Conservation (phyloP, 805 yeast species). For the Osmozyma mogii region DNA sequence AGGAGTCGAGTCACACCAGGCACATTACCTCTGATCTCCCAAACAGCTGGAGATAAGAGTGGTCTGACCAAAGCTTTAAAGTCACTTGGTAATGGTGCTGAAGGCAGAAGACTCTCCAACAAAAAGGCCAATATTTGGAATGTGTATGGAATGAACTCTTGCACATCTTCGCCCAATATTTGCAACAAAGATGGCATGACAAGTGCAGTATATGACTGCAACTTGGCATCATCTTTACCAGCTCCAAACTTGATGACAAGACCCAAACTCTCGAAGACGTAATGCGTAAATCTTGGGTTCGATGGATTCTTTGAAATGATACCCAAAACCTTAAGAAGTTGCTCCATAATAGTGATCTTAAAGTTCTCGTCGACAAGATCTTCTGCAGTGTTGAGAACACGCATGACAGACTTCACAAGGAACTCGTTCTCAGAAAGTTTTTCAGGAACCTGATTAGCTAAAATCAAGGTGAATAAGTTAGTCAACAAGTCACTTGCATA, state of each 20-base stretch:
- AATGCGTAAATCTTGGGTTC: conserved; percentile 90
- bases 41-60: conserved; percentile 76
- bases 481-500: conserved; percentile 51
- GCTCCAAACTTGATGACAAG: conserved; percentile 50
- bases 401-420: conserved; percentile 80
- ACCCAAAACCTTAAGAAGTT: conserved; percentile 60
- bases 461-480: conserved; percentile 59
- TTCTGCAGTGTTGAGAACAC: conserved; percentile 68
- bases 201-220: too few relatives aligned
- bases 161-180: conserved; percentile 75
- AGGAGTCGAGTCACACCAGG: conserved; percentile 87
- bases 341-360: conserved; percentile 45
- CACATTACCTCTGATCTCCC: conserved; percentile 90
- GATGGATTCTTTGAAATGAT: conserved; percentile 85
- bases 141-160: conserved; percentile 89
- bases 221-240: conserved; percentile 22
- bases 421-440: conserved; percentile 93
- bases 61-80: conserved; percentile 70
- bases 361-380: conserved; percentile 44
- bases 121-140: conserved; percentile 83
- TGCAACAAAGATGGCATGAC: conserved; percentile 61
- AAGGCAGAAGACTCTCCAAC: conserved; percentile 51
- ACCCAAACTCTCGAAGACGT: conserved; percentile 81
- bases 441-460: conserved; percentile 56
- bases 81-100: conserved; percentile 49